A percentile compares a stretch with the other conserved stretches of the same genome.
These are phyloP conservation scores for Coemansia sp. DNA, from an alignment of 192 early-diverging fungal genomes.

Conservation along the genomic window DNA sequence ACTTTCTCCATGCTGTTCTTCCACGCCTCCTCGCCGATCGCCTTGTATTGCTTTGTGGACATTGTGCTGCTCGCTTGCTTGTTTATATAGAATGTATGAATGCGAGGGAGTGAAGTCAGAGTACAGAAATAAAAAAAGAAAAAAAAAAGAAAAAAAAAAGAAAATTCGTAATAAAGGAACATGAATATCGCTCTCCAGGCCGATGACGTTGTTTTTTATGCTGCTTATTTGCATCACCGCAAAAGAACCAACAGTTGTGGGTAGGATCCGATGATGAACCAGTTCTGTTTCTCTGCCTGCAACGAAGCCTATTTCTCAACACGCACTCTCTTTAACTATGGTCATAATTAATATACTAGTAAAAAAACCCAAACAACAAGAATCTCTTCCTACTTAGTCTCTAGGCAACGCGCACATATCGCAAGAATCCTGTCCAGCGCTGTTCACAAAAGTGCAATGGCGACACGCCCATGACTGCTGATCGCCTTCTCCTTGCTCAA, in stretches of 20 bases:
- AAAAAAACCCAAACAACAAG: neutral
- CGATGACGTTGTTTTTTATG: neutral
- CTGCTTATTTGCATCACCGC: neutral
- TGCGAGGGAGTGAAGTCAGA: neutral
- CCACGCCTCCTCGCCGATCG: slow-evolving; percentile 94
- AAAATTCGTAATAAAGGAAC: neutral
- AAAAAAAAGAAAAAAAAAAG: slow-evolving; percentile 12
- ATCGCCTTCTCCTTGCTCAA: no score
- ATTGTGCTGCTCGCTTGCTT: slow-evolving; percentile 10
- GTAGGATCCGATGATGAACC: no score
- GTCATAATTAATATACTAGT: neutral
- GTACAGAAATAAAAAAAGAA: neutral
- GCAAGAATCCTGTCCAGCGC: slow-evolving; percentile 23
- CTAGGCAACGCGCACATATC: slow-evolving; percentile 50
- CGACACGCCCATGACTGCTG: slow-evolving; percentile 39
- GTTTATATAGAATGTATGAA: neutral
- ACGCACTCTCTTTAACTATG: no score
- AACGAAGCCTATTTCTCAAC: no score
- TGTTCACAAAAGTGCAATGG: slow-evolving; percentile 50
- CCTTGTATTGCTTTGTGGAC: slow-evolving; percentile 69
- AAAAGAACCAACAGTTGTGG: no score
- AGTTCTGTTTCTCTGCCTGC: no score
- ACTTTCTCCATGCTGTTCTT: slow-evolving; percentile 94
- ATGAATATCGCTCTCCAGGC: neutral
- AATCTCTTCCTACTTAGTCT: slow-evolving; percentile 10